These are phyloP conservation scores for Suillus paluster DNA, from an alignment of 768 basidiomycete genomes.

Conservation along the genomic window DNA sequence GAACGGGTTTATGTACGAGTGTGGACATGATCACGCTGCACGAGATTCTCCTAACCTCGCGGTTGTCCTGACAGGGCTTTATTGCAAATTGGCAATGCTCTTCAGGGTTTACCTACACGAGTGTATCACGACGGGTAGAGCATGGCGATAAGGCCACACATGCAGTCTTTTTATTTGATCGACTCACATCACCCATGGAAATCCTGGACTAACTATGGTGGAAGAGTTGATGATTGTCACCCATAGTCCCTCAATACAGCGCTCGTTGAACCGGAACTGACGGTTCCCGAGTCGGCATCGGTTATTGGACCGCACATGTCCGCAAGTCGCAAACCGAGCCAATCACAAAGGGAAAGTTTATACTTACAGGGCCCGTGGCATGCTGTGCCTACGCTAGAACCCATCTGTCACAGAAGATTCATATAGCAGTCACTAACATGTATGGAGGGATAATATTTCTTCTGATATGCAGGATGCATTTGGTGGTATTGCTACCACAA, in stretches of 20 bases:
- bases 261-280: neutral
- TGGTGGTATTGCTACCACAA: neutral
- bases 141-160: neutral
- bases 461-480: neutral
- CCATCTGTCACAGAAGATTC: neutral
- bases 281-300: neutral
- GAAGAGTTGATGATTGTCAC: no score
- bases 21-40: neutral
- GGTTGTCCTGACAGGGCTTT: neutral
- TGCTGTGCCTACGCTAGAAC: slow-evolving; percentile 3
- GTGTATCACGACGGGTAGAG: neutral
- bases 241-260: neutral
- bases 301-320: neutral
- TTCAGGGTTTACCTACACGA: neutral
- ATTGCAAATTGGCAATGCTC: neutral
- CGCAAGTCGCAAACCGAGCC: neutral
- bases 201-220: neutral
- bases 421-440: neutral
- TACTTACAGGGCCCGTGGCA: neutral
- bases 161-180: no score
- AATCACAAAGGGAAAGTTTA: neutral
- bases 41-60: neutral
- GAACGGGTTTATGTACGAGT: neutral
- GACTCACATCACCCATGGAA: neutral
- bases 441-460: neutral